phyloP scores from a whole-genome alignment of 495 filamentous ascomycete species.

The Daldinia decipiens region DNA sequence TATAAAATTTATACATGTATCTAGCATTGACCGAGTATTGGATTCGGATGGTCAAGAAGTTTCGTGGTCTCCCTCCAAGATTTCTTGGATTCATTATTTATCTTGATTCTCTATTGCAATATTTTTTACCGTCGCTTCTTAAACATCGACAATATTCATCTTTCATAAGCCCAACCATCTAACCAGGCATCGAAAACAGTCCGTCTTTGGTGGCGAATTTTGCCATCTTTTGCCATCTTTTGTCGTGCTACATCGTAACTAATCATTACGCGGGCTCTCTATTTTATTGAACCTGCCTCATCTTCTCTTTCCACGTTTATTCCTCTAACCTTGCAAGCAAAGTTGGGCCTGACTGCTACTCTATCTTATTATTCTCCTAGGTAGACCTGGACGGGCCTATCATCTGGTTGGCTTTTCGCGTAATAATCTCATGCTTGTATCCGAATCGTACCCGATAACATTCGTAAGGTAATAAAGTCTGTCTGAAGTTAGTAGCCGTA shows the following conservation, averaged over 20 bases:
- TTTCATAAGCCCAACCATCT: conserved; percentile 32
- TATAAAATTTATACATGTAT: background rate
- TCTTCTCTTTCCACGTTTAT: conserved; percentile 3
- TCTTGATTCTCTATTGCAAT: conserved; percentile 36
- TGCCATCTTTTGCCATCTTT: conserved; percentile 12
- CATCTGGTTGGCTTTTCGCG: conserved; percentile 49
- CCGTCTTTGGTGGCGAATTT: conserved; percentile 21
- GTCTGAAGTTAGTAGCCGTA: conserved; percentile 31
- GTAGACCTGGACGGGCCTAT: conserved; percentile 43
- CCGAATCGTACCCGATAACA: conserved; percentile 58
- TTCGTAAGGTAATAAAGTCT: conserved; percentile 58
- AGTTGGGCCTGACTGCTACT: background rate
- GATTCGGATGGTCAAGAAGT: background rate
- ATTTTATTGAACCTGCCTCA: conserved; percentile 15
- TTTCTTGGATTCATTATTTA: conserved; percentile 31
- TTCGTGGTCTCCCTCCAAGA: background rate
- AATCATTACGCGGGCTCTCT: conserved; percentile 15
- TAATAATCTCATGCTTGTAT: conserved; percentile 53
- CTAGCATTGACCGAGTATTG: background rate
- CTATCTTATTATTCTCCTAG: conserved; percentile 38
- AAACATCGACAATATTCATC: conserved; percentile 21
- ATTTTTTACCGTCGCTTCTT: conserved; percentile 34
- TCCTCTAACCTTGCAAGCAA: background rate
- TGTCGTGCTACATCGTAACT: conserved; percentile 29
- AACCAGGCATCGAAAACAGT: conserved; percentile 25